A percentile compares a stretch with the other conserved stretches of the same genome.
These are phyloP conservation scores for Meripilus lineatus DNA, from an alignment of 1,284 basidiomycete species.

Conservation along the genomic window DNA sequence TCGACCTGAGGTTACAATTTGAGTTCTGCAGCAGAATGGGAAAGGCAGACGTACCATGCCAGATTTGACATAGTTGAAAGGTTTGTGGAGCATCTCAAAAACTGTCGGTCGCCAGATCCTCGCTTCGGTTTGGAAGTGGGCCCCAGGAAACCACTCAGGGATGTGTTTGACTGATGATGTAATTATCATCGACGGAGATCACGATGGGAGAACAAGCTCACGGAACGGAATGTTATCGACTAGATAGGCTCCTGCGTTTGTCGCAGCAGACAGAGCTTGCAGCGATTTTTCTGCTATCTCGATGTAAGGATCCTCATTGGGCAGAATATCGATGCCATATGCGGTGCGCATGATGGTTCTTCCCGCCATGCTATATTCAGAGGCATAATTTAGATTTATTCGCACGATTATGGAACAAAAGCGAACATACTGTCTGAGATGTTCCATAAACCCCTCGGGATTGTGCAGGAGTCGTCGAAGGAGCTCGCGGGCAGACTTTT, in stretches of 20 bases:
- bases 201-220: constrained; percentile 6
- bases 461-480: constrained; percentile 26
- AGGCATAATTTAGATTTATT: neutral
- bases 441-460: constrained; percentile 15
- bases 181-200: neutral
- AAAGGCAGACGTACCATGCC: constrained; percentile 3
- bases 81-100: constrained; percentile 7
- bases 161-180: constrained; percentile 25
- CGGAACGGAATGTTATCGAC: constrained; percentile 22
- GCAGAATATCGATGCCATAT: constrained; percentile 22
- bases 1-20: neutral
- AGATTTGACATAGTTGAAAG: constrained; percentile 9
- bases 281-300: constrained; percentile 17
- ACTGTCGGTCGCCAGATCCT: constrained; percentile 22
- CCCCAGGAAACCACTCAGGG: constrained; percentile 37
- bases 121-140: constrained; percentile 37
- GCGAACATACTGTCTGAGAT: constrained; percentile 24
- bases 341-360: constrained; percentile 18
- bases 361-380: constrained; percentile 17
- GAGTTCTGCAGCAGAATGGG: neutral
- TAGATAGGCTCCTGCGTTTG: constrained; percentile 18
- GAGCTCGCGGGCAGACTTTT: constrained; percentile 26
- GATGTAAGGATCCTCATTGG: constrained; percentile 18
- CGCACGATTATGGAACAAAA: neutral
- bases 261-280: constrained; percentile 12